Evolutionary conservation across 768 basidiomycete species (phyloP).

Genomic region (Cytidiella melzeri): DNA sequence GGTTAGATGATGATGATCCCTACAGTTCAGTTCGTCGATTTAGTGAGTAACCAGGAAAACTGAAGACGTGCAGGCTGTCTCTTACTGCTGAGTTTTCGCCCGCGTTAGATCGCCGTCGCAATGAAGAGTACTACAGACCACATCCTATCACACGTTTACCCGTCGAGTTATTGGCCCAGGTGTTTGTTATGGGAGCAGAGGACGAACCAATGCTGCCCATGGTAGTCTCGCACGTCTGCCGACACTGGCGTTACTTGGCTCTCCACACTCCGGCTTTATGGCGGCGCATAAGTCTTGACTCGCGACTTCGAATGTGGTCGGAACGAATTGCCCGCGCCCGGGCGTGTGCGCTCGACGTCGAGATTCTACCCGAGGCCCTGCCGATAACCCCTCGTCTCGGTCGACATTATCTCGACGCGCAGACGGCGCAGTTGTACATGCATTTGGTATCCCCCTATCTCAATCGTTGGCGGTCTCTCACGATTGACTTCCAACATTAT

Average conservation of each 20-base stretch:
- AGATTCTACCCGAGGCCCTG: conserved; percentile 14
- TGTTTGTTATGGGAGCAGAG: conserved; percentile 56
- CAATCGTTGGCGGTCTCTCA: conserved; percentile 55
- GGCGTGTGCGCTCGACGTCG: conserved; percentile 56
- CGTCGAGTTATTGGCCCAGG: conserved; percentile 54
- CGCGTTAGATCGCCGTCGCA: conserved; percentile 2
- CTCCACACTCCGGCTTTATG: conserved; percentile 58
- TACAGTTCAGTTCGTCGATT: neutral
- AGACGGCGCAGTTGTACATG: conserved; percentile 56
- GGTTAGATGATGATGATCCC: conserved; percentile 22
- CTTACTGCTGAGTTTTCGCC: conserved; percentile 10
- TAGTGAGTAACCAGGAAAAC: conserved; percentile 14
- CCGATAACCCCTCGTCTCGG: conserved; percentile 10
- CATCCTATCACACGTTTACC: conserved; percentile 58
- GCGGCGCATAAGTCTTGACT: conserved; percentile 50
- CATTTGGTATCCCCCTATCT: conserved; percentile 45
- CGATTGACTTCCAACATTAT: conserved; percentile 48
- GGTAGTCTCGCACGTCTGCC: conserved; percentile 63
- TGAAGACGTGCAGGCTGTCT: conserved; percentile 10
- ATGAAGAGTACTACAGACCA: conserved; percentile 18
- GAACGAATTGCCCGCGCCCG: conserved; percentile 56
- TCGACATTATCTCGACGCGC: conserved; percentile 33
- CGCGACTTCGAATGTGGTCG: conserved; percentile 51
- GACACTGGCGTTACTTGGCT: conserved; percentile 55
- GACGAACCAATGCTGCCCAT: conserved; percentile 54